Conservation (phyloP, 176 grass and related monocot species). For the Ananas comosus region DNA sequence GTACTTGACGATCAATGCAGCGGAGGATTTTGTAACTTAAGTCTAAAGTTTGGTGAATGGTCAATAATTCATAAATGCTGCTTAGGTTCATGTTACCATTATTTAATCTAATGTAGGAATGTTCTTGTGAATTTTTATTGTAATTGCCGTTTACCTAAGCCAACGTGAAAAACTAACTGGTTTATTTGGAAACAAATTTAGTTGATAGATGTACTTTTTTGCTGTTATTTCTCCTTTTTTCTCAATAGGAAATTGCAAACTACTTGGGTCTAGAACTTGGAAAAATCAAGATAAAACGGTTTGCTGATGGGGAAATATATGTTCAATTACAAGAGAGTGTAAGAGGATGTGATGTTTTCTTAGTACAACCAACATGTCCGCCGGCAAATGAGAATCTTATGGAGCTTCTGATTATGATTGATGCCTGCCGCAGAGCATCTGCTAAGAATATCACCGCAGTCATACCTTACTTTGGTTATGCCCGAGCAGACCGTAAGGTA, state of each 20-base stretch:
- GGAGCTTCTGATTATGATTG: slow-evolving; percentile 94
- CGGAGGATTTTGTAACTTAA: too few species aligned
- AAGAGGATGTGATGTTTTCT: slow-evolving; percentile 86
- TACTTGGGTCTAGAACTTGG: slow-evolving; percentile 96
- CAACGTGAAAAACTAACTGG: too few species aligned
- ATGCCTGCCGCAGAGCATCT: slow-evolving; percentile 96
- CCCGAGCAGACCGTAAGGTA: slow-evolving; percentile 97
- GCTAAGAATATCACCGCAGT: slow-evolving; percentile 97
- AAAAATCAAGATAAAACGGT: slow-evolving; percentile 90
- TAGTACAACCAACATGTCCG: slow-evolving; percentile 87
- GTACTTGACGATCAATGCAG: too few species aligned
- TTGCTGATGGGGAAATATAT: slow-evolving; percentile 95
- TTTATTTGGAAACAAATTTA: too few species aligned
- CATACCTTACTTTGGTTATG: slow-evolving; percentile 99
- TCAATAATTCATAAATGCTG: too few species aligned
- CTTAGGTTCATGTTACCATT: too few species aligned
- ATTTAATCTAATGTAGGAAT: too few species aligned
- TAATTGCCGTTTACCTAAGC: too few species aligned
- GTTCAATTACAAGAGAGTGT: slow-evolving; percentile 99
- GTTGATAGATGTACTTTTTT: background rate
- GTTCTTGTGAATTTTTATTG: too few species aligned
- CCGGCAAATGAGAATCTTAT: slow-evolving; percentile 99
- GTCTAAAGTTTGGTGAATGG: too few species aligned
- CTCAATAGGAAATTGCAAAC: slow-evolving; percentile 84
- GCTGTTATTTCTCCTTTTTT: background rate